A percentile compares a stretch with the other conserved stretches of the same genome.
These are phyloP conservation scores for Aspergillus funiculosus DNA, from an alignment of 495 filamentous ascomycete genomes.

Conservation along the genomic window DNA sequence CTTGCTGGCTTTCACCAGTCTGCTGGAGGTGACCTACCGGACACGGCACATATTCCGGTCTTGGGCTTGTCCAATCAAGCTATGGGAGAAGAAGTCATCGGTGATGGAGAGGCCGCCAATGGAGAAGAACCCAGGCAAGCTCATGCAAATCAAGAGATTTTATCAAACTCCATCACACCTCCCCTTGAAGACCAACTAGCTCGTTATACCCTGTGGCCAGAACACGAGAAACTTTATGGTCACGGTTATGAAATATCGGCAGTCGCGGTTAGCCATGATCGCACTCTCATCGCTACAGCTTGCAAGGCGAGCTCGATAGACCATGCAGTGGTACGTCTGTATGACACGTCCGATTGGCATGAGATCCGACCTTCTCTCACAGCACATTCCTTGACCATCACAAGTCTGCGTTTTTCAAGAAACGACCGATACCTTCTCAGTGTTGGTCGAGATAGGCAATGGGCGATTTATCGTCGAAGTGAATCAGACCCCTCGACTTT, in stretches of 20 bases:
- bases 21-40: conserved; percentile 53
- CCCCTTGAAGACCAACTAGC: conserved; percentile 85
- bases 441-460: conserved; percentile 86
- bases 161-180: conserved; percentile 55
- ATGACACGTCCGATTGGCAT: conserved; percentile 78
- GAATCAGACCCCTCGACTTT: conserved; percentile 43
- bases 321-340: conserved; percentile 89
- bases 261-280: conserved; percentile 72
- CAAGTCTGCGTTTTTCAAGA: conserved; percentile 66
- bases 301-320: conserved; percentile 88
- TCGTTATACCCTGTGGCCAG: conserved; percentile 90
- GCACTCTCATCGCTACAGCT: conserved; percentile 76
- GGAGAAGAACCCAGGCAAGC: conserved; percentile 22
- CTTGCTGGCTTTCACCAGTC: conserved; percentile 56
- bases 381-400: conserved; percentile 80
- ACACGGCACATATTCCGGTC: conserved; percentile 88
- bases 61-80: conserved; percentile 96
- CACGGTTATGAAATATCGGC: conserved; percentile 98
- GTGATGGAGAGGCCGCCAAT: conserved; percentile 47
- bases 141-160: conserved; percentile 19
- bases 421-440: conserved; percentile 74
- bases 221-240: conserved; percentile 94
- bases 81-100: conserved; percentile 49
- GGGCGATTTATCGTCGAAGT: conserved; percentile 66
- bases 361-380: conserved; percentile 77